These are phyloP conservation scores for Chaetothyriales sp. DNA, from an alignment of 2,329 filamentous ascomycete genomes.

Conservation along the genomic window DNA sequence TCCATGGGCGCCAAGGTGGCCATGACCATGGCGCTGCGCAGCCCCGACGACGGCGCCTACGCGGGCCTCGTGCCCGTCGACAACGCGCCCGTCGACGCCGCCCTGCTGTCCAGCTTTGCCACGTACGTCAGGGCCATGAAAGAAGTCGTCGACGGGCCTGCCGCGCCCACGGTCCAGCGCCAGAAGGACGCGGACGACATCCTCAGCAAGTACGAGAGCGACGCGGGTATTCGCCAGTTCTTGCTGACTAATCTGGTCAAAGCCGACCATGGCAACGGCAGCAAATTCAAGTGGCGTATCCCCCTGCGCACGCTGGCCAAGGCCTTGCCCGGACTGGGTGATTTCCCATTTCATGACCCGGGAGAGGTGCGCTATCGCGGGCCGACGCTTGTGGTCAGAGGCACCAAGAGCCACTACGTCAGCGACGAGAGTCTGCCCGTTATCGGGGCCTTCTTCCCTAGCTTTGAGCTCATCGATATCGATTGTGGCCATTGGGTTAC, in stretches of 20 bases:
- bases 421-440: conserved; percentile 27
- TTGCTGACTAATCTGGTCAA: conserved; percentile 64
- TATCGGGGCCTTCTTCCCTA: conserved; percentile 31
- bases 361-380: conserved; percentile 56
- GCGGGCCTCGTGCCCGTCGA: conserved; percentile 69
- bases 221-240: conserved; percentile 73
- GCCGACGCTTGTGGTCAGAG: conserved; percentile 60
- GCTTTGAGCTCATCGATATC: conserved; percentile 27
- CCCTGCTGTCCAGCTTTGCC: conserved; percentile 59
- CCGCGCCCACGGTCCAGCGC: conserved; percentile 6
- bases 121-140: conserved; percentile 77
- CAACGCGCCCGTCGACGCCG: conserved; percentile 76
- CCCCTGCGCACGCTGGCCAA: conserved; percentile 58
- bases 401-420: conserved; percentile 29
- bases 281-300: conserved; percentile 58
- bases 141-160: conserved; percentile 46
- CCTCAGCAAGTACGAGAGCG: conserved; percentile 27
- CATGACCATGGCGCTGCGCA: conserved; percentile 68
- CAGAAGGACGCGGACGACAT: conserved; percentile 15
- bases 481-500: conserved; percentile 34
- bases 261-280: conserved; percentile 24
- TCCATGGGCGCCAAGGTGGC: conserved; percentile 94
- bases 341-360: conserved; percentile 75
- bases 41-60: conserved; percentile 42
- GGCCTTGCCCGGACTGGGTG: conserved; percentile 61